Base-by-base conservation (phyloP, 164 flowering plant genomes). In the Vitis rupestris region DNA sequence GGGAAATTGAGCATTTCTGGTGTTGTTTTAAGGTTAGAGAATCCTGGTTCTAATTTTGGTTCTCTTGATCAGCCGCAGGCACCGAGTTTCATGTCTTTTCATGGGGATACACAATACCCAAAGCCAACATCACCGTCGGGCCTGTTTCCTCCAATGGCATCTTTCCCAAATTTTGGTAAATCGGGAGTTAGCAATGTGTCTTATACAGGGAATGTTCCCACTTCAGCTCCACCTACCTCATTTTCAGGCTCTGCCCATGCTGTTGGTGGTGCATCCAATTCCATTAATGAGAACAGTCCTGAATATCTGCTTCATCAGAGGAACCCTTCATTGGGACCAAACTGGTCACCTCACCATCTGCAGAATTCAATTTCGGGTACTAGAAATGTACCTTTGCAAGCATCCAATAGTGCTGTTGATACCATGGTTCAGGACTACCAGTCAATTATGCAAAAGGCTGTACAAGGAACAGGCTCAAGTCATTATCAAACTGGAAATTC, bases 1-100 rank as follows among this genome's bases (percentile, higher is more conserved):
- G 99, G 99, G 29, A 89, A 84, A 68, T 64, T 92, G 66, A 90
- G 98, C 82, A 91, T 95, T 37, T 91, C 98, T 68, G 99, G 99
- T 60, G 98, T 95, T 55, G 66, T 95, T 68, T 75, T 95, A 67
- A 88, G 86, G 69, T 78, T 92, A 70, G 92, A 90, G 67, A 80
- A 76, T 48, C 70, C 88, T 47, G 67, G 76, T 82, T 71, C 90
- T 30, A 80, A 75, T 79, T 67, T 79, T 65, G 85, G 85, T 27
- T 49, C 90, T 65, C 66, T 64, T 50, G 78, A 75, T 63, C 80
- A 80, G 66, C 72, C 78, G 54, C 80, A 72, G 19, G 87, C 82
- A 53, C n/a, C 80, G 51, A 64, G 69, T 71, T 72, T 73, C 52
- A 53, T 80, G 64, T 47, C 86, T 59, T 81, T 71, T 61, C 79